Base-by-base conservation (phyloP, 331 rosid genomes). In the Ulmus americana region DNA sequence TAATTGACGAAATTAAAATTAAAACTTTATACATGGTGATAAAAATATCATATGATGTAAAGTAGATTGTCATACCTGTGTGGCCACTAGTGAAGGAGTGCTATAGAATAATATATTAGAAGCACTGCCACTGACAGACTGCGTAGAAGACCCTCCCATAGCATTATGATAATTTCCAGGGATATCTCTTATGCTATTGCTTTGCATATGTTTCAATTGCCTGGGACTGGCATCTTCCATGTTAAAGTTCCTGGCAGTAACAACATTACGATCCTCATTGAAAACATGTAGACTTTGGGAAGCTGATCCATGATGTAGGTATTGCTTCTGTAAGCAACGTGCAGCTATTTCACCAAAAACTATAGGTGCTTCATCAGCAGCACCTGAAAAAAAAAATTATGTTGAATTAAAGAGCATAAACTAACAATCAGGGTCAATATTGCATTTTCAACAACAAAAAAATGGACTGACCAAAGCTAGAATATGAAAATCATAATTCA, bases 301-400 rank as follows among this genome's bases (percentile, higher is more conserved):
- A 65, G 70, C 74, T 57, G 70, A 71, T 69, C 81, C 84, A 56
- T 81, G 81, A 65, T 68, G 68, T 70, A 87, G 56, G 77, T 85
- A 85, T 64, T 94, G 97, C 70, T 87, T 94, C 75, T 90, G 97
- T 71, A 94, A 67, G 72, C 86, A 78, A 71, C 79, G 84, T 79
- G 86, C 88, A 70, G 99, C 97, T 49, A 92, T 81, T 78, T 94
- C 99, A 76, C 97, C 95, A 70, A 87, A 94, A 80, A 94, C 86
- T 50, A 71, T 75, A 64, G 88, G 70, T 78, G 96, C 99, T 68
- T 94, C 99, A 76, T 94, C 99, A 48, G 99, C 97, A 68, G 87
- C 87, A 61, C 97, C 99, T 94, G 70, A 69, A 22, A 70, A 13
- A 41, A 5, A 0, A 39, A 13, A 10, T 56, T 39, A 71, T 59